These are phyloP conservation scores for Massarina eburnea DNA, from an alignment of 2,329 filamentous ascomycete genomes.

Conservation along the genomic window DNA sequence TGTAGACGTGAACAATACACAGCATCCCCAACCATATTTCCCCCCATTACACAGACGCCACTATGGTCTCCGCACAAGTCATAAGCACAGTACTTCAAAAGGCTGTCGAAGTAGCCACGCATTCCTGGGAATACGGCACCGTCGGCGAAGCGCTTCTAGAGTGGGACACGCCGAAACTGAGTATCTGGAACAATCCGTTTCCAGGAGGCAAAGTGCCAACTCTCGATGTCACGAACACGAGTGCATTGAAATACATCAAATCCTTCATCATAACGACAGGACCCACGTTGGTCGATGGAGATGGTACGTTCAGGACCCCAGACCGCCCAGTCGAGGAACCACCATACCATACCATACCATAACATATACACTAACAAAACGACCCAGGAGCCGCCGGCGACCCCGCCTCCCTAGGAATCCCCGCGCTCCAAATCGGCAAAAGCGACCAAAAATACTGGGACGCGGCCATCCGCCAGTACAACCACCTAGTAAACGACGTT, in stretches of 20 bases:
- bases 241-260: constrained; percentile 39
- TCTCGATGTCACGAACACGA: constrained; percentile 23
- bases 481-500: constrained; percentile 44
- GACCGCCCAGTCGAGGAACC: no score
- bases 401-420: constrained; percentile 49
- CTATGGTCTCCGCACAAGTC: constrained; percentile 57
- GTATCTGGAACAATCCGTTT: constrained; percentile 45
- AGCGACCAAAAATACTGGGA: constrained; percentile 34
- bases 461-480: constrained; percentile 46
- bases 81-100: constrained; percentile 25
- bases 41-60: neutral
- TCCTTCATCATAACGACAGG: constrained; percentile 33
- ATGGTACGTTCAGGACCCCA: constrained; percentile 21
- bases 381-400: constrained; percentile 42
- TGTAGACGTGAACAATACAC: neutral
- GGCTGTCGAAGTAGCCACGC: constrained; percentile 35
- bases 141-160: constrained; percentile 46
- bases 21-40: neutral
- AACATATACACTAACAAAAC: neutral
- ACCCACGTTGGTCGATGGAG: constrained; percentile 36
- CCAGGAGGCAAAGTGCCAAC: constrained; percentile 29
- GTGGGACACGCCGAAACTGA: constrained; percentile 38
- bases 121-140: constrained; percentile 48
- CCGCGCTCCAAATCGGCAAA: constrained; percentile 48
- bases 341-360: neutral